Conservation (phyloP, 768 basidiomycete species). For the Amylocystis lapponica region DNA sequence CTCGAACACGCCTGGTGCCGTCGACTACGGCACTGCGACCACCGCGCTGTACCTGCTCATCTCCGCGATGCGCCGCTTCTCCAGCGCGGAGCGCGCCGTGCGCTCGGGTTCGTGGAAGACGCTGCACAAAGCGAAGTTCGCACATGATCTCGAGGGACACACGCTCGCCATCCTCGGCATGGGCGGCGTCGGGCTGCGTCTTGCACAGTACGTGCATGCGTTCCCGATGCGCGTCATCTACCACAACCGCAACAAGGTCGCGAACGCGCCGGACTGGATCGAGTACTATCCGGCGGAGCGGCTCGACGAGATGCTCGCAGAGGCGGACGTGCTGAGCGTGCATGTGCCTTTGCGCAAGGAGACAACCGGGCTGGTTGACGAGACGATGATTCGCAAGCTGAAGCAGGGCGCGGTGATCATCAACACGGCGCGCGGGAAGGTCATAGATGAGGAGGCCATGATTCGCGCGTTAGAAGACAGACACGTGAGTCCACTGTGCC, state of each 20-base stretch:
- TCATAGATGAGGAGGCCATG: constrained; percentile 84
- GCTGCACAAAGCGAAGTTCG: constrained; percentile 35
- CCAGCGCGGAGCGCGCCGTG: constrained; percentile 53
- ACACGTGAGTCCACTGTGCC: constrained; percentile 52
- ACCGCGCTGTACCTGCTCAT: constrained; percentile 81
- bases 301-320: constrained; percentile 53
- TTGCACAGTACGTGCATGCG: constrained; percentile 65
- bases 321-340: constrained; percentile 80
- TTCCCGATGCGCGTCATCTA: constrained; percentile 92
- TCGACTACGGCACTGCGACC: constrained; percentile 88
- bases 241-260: constrained; percentile 54
- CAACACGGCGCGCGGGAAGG: constrained; percentile 88
- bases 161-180: constrained; percentile 72
- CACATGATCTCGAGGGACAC: constrained; percentile 62
- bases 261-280: constrained; percentile 63
- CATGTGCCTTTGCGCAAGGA: constrained; percentile 76
- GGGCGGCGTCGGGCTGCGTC: constrained; percentile 68
- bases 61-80: constrained; percentile 70
- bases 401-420: constrained; percentile 76
- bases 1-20: constrained; percentile 87
- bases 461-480: constrained; percentile 81
- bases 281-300: constrained; percentile 65
- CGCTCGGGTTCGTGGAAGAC: constrained; percentile 59
- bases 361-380: constrained; percentile 69
- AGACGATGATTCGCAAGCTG: constrained; percentile 69